Evolutionary conservation across 164 flowering plant species (phyloP).

Genomic region (Annona squamosa): DNA sequence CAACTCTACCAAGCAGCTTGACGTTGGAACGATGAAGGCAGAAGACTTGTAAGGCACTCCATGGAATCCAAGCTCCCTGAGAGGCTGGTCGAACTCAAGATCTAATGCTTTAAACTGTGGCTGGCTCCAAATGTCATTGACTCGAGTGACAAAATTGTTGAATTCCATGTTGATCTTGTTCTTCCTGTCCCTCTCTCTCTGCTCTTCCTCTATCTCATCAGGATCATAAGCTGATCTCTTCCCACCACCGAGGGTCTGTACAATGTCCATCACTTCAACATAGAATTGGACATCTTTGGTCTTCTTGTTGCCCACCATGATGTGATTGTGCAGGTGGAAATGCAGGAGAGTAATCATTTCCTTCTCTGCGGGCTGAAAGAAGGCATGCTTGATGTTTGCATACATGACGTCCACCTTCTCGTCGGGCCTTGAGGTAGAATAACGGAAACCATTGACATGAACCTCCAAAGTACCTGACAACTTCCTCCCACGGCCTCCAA

Average conservation of each 20-base stretch:
- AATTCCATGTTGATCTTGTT: conserved; percentile 71
- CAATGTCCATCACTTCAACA: conserved; percentile 86
- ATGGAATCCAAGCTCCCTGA: conserved; percentile 82
- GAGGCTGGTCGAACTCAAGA: conserved; percentile 82
- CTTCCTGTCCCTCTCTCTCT: conserved; percentile 65
- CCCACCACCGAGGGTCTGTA: conserved; percentile 72
- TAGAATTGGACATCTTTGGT: conserved; percentile 82
- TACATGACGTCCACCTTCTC: conserved; percentile 72
- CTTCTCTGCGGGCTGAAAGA: conserved; percentile 80
- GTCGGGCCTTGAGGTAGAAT: conserved; percentile 54
- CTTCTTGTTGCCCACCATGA: conserved; percentile 86
- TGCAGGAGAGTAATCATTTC: conserved; percentile 78
- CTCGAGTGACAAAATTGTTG: conserved; percentile 59
- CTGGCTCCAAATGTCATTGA: conserved; percentile 70
- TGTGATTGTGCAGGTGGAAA: conserved; percentile 77
- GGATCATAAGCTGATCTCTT: conserved; percentile 80
- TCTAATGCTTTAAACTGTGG: conserved; percentile 50
- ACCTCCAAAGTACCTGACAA: conserved; percentile 62
- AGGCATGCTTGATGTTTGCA: conserved; percentile 72
- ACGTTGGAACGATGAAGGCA: conserved; percentile 70
- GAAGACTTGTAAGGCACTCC: conserved; percentile 73
- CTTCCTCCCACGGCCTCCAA: conserved; percentile 74
- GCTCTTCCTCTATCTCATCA: conserved; percentile 85
- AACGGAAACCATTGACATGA: conserved; percentile 71
- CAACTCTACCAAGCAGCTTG: conserved; percentile 77